Evolutionary conservation across 108 stramenopile species (phyloP).

Genomic region (Hondaea fermentalgiana): DNA sequence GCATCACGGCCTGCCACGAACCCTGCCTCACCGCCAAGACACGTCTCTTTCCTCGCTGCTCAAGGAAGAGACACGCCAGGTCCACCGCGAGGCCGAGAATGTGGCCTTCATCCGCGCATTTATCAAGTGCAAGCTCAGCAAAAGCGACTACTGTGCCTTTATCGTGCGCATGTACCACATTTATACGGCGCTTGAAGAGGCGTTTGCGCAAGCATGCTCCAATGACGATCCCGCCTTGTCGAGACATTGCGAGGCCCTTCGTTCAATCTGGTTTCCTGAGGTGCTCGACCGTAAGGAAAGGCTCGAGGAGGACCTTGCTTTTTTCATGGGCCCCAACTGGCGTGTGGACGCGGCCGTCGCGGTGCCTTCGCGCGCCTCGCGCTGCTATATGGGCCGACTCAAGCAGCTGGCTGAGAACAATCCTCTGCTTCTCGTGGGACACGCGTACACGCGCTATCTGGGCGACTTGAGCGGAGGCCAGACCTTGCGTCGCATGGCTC

Average conservation of each 20-base stretch:
- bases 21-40: too few species aligned
- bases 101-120: background rate
- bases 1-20: too few species aligned
- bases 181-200: background rate
- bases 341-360: background rate
- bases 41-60: background rate
- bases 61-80: background rate
- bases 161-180: background rate
- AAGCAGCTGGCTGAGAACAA: background rate
- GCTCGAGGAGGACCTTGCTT: background rate
- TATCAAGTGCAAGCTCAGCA: background rate
- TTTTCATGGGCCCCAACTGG: background rate
- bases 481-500: background rate
- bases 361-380: background rate
- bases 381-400: background rate
- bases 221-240: background rate
- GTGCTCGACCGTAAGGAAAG: background rate
- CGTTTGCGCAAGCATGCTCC: background rate
- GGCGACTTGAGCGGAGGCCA: slow-evolving; percentile 3
- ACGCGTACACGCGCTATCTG: slow-evolving; percentile 12
- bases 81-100: slow-evolving; percentile 5
- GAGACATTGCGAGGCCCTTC: background rate
- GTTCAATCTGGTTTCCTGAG: background rate
- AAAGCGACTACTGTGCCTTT: background rate
- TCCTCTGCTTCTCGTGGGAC: background rate